phyloP scores from a whole-genome alignment of 306 rosid genomes.

The Rosa lucieae region DNA sequence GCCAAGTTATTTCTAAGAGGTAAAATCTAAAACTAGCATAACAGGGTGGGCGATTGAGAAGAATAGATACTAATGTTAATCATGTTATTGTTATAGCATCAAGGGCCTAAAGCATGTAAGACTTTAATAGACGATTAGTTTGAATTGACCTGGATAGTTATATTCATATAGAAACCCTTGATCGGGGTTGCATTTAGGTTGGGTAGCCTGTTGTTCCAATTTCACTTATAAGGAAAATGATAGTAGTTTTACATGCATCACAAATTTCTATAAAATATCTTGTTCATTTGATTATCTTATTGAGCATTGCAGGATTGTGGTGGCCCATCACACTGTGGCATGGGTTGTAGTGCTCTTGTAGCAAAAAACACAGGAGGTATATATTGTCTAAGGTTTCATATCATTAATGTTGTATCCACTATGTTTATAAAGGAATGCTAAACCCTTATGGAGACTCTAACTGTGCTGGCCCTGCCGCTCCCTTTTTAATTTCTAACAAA shows the following conservation, averaged over 20 bases:
- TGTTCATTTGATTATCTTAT: conserved; percentile 24
- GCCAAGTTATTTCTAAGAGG: background rate
- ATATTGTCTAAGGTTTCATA: conserved; percentile 1
- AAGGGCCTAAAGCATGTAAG: background rate
- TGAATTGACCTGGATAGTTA: background rate
- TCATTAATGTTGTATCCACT: background rate
- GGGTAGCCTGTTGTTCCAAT: background rate
- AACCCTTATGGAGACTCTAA: background rate
- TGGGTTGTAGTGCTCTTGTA: conserved; percentile 81
- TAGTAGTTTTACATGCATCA: background rate
- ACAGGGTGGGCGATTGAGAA: background rate
- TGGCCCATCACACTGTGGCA: conserved; percentile 80
- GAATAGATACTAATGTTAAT: background rate
- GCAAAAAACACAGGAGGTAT: conserved; percentile 65
- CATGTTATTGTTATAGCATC: background rate
- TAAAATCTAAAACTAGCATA: too few relatives aligned
- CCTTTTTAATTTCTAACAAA: background rate
- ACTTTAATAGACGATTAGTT: background rate
- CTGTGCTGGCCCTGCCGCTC: background rate
- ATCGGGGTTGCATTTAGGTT: background rate
- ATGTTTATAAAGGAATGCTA: background rate
- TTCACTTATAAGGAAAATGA: conserved; percentile 5
- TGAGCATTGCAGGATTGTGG: conserved; percentile 72
- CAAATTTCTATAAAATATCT: background rate
- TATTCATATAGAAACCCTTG: background rate